phyloP scores from a whole-genome alignment of 202 grass and related monocot species.

The Schoenoplectus triqueter region DNA sequence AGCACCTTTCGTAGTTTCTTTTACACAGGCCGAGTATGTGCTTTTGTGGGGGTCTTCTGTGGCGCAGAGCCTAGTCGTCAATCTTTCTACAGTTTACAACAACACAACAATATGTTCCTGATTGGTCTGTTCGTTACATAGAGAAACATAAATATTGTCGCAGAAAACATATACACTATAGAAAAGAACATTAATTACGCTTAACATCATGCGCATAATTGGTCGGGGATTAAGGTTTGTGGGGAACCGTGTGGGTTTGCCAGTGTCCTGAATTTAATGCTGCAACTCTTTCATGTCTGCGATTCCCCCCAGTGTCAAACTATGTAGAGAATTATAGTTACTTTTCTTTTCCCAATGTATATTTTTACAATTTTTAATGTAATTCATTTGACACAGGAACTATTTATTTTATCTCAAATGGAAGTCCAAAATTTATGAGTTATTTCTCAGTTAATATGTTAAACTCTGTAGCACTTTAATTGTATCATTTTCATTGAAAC shows the following conservation, averaged over 20 bases:
- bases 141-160: background rate
- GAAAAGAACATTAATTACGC: slow-evolving; percentile 35
- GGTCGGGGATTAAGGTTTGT: slow-evolving; percentile 31
- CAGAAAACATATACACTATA: background rate
- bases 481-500: too few relatives aligned
- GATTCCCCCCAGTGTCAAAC: background rate
- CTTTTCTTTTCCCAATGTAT: too few relatives aligned
- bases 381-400: too few relatives aligned
- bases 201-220: slow-evolving; percentile 47
- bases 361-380: too few relatives aligned
- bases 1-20: slow-evolving; percentile 22
- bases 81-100: too few relatives aligned
- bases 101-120: too few relatives aligned
- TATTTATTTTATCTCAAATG: too few relatives aligned
- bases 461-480: too few relatives aligned
- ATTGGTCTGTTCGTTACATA: background rate
- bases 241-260: slow-evolving; percentile 30
- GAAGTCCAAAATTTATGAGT: too few relatives aligned
- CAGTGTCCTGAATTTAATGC: slow-evolving; percentile 21
- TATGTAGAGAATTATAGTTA: slow-evolving; percentile 4
- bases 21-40: background rate
- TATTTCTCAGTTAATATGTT: too few relatives aligned
- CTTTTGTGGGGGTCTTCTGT: background rate
- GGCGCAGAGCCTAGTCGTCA: background rate
- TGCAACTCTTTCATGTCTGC: background rate